Evolutionary conservation across 2,329 filamentous ascomycete species (phyloP).

Genomic region (Venturia aucupariae): DNA sequence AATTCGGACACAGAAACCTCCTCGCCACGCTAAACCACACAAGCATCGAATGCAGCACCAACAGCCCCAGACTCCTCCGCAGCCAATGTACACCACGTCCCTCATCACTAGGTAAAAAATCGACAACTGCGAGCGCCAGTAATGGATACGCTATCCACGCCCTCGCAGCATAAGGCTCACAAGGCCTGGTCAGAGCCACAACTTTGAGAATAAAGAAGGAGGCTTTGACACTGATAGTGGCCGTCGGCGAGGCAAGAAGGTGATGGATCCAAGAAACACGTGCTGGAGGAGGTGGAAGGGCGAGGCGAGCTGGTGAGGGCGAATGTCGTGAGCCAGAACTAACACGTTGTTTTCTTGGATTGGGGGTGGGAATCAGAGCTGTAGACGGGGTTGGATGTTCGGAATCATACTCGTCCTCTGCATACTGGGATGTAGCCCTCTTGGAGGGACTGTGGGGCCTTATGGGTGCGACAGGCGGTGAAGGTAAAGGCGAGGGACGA

Average conservation of each 20-base stretch:
- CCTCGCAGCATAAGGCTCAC: conserved; percentile 11
- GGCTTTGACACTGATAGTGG: neutral
- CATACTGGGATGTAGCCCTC: neutral
- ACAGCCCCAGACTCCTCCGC: conserved; percentile 4
- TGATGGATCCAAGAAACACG: neutral
- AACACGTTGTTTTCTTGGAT: conserved; percentile 3
- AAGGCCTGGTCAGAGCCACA: conserved; percentile 7
- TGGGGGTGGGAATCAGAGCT: neutral
- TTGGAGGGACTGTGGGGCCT: conserved; percentile 3
- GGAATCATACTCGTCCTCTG: conserved; percentile 5
- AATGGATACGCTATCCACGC: conserved; percentile 15
- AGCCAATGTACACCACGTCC: neutral
- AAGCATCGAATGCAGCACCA: conserved; percentile 9
- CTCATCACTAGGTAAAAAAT: conserved; percentile 13
- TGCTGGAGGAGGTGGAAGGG: conserved; percentile 27
- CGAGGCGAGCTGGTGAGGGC: conserved; percentile 17
- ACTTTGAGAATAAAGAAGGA: conserved; percentile 14
- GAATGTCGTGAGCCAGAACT: neutral
- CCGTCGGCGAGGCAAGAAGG: neutral
- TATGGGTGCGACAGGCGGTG: neutral
- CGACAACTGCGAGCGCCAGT: conserved; percentile 9
- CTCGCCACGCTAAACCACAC: neutral
- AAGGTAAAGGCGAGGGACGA: neutral
- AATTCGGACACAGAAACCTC: neutral
- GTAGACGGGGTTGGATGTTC: neutral